Evolutionary conservation across 2,329 filamentous ascomycete genomes (phyloP).

Genomic region (Fusarium agapanthi): DNA sequence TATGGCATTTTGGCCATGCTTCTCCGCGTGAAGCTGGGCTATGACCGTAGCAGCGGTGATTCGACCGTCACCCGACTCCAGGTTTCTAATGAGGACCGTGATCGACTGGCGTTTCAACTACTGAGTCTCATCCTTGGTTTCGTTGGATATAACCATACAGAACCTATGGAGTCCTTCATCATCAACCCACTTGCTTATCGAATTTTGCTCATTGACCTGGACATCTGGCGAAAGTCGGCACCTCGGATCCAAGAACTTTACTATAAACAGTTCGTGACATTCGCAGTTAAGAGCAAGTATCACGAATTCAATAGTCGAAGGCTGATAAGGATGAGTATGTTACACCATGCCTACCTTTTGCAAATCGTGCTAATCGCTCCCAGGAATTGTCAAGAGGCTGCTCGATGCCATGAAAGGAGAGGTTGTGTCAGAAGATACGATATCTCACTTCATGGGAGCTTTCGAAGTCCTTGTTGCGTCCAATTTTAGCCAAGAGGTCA

Average conservation of each 20-base stretch:
- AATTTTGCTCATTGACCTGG: constrained; percentile 88
- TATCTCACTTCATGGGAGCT: constrained; percentile 79
- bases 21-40: constrained; percentile 82
- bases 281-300: constrained; percentile 89
- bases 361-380: constrained; percentile 20
- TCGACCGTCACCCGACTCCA: constrained; percentile 50
- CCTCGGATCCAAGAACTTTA: constrained; percentile 84
- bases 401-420: constrained; percentile 92
- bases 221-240: constrained; percentile 88
- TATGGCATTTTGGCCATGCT: constrained; percentile 89
- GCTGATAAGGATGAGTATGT: constrained; percentile 87
- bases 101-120: constrained; percentile 68
- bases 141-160: constrained; percentile 84
- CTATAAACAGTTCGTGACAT: constrained; percentile 89
- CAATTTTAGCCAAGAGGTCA: constrained; percentile 83
- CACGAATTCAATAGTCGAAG: constrained; percentile 91
- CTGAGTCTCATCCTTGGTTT: constrained; percentile 83
- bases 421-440: constrained; percentile 73
- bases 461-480: constrained; percentile 82
- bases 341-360: background rate
- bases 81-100: constrained; percentile 62
- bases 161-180: constrained; percentile 88
- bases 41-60: constrained; percentile 48
- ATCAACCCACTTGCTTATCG: constrained; percentile 96
- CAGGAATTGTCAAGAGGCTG: constrained; percentile 88